Percentiles rank a stretch among this genome's conserved stretches.
phyloP scores from a whole-genome alignment of 495 filamentous ascomycete genomes.

The Xylaria grammica region DNA sequence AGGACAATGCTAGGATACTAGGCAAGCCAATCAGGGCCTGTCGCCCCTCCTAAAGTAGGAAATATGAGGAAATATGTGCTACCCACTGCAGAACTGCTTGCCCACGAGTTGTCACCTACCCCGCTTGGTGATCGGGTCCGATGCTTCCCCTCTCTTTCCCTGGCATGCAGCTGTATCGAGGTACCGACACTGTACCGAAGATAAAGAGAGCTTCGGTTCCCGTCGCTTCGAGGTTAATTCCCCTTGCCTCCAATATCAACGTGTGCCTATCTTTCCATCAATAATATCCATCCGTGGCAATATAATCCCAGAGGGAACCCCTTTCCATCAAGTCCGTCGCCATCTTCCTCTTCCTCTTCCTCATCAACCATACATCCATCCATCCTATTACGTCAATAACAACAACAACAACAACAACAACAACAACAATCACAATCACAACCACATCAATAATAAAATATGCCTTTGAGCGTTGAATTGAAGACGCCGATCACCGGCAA shows the following conservation, averaged over 20 bases:
- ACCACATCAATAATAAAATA: constrained; percentile 35
- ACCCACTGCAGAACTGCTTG: neutral
- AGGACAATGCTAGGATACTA: too few relatives aligned
- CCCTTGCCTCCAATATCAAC: neutral
- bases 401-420: too few relatives aligned
- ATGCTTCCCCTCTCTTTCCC: constrained; percentile 2
- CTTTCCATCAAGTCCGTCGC: too few relatives aligned
- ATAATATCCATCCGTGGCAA: neutral
- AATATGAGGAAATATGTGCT: neutral
- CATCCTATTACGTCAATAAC: constrained; percentile 6
- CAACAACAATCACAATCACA: neutral
- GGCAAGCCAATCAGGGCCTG: constrained; percentile 6
- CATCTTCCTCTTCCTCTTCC: too few relatives aligned
- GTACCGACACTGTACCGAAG: neutral
- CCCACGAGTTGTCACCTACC: neutral
- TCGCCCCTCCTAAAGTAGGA: constrained; percentile 5
- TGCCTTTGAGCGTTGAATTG: constrained; percentile 61
- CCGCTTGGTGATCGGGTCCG: constrained; percentile 9
- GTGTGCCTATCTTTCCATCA: neutral
- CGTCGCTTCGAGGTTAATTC: neutral
- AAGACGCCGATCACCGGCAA: constrained; percentile 73
- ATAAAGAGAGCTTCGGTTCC: constrained; percentile 17
- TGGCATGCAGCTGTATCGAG: neutral
- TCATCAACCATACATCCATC: neutral
- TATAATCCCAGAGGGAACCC: too few relatives aligned